These are phyloP conservation scores for Fusarium hainanense DNA, from an alignment of 2,329 filamentous ascomycete species.

Conservation along the genomic window DNA sequence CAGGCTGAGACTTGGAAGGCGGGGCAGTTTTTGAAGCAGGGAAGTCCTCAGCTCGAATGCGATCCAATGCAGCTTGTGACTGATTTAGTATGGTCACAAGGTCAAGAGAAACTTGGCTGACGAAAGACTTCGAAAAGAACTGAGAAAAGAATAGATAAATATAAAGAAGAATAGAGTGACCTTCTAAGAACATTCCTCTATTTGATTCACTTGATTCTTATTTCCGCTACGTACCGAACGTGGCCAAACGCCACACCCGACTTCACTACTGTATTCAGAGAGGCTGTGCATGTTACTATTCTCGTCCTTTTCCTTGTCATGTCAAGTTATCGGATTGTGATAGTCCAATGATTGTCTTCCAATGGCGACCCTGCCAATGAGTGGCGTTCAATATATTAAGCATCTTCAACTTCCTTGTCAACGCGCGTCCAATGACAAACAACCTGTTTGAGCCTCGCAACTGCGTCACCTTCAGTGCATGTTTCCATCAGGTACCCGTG, in stretches of 20 bases:
- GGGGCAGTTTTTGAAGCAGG: slow-evolving; percentile 19
- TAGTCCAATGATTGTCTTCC: slow-evolving; percentile 13
- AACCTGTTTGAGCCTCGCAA: slow-evolving; percentile 25
- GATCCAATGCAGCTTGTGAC: slow-evolving; percentile 13
- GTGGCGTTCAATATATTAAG: neutral
- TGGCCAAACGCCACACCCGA: slow-evolving; percentile 38
- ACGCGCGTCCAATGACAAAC: slow-evolving; percentile 36
- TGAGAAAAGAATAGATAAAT: neutral
- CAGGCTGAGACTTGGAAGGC: slow-evolving; percentile 30
- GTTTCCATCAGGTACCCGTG: neutral
- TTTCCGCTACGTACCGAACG: slow-evolving; percentile 11
- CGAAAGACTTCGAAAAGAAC: neutral
- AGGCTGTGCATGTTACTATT: slow-evolving; percentile 41
- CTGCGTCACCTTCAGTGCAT: slow-evolving; percentile 24
- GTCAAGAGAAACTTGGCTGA: slow-evolving; percentile 7
- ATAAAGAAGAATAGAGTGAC: neutral
- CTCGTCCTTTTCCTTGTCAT: slow-evolving; percentile 11
- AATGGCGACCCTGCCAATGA: slow-evolving; percentile 28
- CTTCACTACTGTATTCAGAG: slow-evolving; percentile 12
- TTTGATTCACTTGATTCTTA: neutral
- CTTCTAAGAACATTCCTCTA: neutral
- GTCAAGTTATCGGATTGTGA: slow-evolving; percentile 13
- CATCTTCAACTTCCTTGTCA: neutral
- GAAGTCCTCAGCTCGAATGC: slow-evolving; percentile 3
- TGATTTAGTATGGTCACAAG: slow-evolving; percentile 21